Percentiles rank a stretch among this genome's conserved stretches.
phyloP scores from a whole-genome alignment of 495 filamentous ascomycete genomes.

The Collariella sp. region DNA sequence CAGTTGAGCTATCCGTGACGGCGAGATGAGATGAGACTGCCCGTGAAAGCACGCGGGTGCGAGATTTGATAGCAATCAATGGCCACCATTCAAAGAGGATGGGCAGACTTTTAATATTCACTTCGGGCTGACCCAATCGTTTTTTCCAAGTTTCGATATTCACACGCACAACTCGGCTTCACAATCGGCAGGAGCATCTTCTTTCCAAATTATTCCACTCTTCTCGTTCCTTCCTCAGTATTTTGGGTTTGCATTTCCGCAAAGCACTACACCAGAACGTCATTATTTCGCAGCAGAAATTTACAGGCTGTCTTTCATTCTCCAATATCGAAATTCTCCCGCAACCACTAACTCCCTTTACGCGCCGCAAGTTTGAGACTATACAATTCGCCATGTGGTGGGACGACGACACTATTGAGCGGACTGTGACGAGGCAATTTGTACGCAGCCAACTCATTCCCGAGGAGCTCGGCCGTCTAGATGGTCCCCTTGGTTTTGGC shows the following conservation, averaged over 20 bases:
- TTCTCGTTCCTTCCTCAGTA: neutral
- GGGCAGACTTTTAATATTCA: no score
- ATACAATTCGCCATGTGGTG: conserved; percentile 52
- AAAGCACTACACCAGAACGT: neutral
- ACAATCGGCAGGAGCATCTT: no score
- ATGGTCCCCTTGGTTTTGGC: conserved; percentile 69
- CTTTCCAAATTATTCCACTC: neutral
- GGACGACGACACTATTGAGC: conserved; percentile 67
- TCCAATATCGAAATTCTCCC: neutral
- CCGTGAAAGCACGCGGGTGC: no score
- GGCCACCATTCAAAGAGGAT: no score
- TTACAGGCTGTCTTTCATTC: neutral
- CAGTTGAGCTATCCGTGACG: neutral
- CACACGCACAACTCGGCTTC: no score
- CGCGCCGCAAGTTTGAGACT: neutral
- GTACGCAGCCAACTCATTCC: conserved; percentile 58
- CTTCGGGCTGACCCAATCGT: no score
- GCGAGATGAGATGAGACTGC: no score
- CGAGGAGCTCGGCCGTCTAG: conserved; percentile 55
- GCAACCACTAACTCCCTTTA: neutral
- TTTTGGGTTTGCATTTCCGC: neutral
- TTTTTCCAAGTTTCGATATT: no score
- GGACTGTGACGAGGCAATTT: conserved; percentile 62
- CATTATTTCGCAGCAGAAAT: no score
- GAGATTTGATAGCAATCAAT: no score